Evolutionary conservation across 345 rosid genomes (phyloP).

Genomic region (Ricinus communis): DNA sequence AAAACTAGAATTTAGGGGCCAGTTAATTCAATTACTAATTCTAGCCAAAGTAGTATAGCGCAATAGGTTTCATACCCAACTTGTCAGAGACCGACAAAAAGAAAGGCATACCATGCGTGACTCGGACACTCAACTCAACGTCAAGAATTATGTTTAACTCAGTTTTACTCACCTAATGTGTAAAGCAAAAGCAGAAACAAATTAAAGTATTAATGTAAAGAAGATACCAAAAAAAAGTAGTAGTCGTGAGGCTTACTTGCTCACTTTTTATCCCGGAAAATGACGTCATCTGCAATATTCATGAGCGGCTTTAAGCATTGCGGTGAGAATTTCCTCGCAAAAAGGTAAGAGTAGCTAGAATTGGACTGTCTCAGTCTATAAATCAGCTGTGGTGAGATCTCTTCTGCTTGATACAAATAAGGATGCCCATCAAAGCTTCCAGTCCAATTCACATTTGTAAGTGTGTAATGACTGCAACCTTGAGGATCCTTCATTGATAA

Average conservation of each 20-base stretch:
- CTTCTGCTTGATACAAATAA: constrained; percentile 42
- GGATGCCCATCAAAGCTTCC: constrained; percentile 77
- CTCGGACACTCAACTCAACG: too few relatives aligned
- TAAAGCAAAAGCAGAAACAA: too few relatives aligned
- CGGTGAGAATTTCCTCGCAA: constrained; percentile 79
- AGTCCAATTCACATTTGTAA: constrained; percentile 88
- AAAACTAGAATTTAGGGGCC: too few relatives aligned
- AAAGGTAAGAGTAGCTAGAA: constrained; percentile 50
- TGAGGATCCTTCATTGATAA: constrained; percentile 62
- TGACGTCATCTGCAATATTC: constrained; percentile 62
- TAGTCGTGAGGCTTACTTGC: neutral
- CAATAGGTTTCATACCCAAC: too few relatives aligned
- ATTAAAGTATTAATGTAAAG: too few relatives aligned
- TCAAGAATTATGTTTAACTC: too few relatives aligned
- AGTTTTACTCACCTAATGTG: too few relatives aligned
- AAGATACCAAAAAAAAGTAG: too few relatives aligned
- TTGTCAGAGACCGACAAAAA: too few relatives aligned
- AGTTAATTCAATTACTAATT: too few relatives aligned
- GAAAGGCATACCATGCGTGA: too few relatives aligned
- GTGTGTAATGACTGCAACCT: constrained; percentile 61
- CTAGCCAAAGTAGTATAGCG: too few relatives aligned
- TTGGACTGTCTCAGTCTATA: constrained; percentile 50
- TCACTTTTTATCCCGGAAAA: constrained; percentile 16
- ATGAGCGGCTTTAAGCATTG: constrained; percentile 63
- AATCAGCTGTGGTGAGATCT: constrained; percentile 51